Percentiles rank a stretch among this genome's conserved stretches.
Evolutionary conservation across 2,329 filamentous ascomycete genomes (phyloP).

Genomic region (Leptographium galeiforme): DNA sequence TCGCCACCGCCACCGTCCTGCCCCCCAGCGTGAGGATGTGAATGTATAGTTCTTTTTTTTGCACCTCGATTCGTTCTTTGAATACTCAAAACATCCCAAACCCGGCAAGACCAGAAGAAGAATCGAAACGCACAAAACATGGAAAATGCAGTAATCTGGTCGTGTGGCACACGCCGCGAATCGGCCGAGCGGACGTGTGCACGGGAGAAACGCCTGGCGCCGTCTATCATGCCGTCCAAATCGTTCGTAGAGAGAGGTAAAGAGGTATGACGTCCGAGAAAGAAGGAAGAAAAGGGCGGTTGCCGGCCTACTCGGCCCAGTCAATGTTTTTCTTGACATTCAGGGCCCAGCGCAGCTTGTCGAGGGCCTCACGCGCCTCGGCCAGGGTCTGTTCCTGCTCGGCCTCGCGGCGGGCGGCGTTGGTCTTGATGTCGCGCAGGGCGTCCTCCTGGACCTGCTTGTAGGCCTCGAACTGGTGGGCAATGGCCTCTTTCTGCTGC

Average conservation of each 20-base stretch:
- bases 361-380: slow-evolving; percentile 45
- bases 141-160: neutral
- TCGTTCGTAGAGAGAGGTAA: neutral
- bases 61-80: neutral
- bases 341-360: slow-evolving; percentile 62
- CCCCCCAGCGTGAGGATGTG: neutral
- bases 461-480: slow-evolving; percentile 47
- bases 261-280: neutral
- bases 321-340: slow-evolving; percentile 49
- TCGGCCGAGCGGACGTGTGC: no score
- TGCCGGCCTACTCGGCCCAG: slow-evolving; percentile 29
- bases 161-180: neutral
- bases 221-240: neutral
- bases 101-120: neutral
- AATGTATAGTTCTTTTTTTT: neutral
- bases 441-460: slow-evolving; percentile 49
- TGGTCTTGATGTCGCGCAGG: slow-evolving; percentile 44
- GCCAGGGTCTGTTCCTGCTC: slow-evolving; percentile 47
- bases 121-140: neutral
- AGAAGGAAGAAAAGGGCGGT: neutral
- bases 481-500: slow-evolving; percentile 49
- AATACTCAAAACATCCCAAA: neutral
- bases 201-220: neutral
- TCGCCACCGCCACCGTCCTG: neutral
- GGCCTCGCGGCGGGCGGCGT: slow-evolving; percentile 42